Conservation (phyloP, 495 filamentous ascomycete genomes). For the Aspergillus bridgeri region DNA sequence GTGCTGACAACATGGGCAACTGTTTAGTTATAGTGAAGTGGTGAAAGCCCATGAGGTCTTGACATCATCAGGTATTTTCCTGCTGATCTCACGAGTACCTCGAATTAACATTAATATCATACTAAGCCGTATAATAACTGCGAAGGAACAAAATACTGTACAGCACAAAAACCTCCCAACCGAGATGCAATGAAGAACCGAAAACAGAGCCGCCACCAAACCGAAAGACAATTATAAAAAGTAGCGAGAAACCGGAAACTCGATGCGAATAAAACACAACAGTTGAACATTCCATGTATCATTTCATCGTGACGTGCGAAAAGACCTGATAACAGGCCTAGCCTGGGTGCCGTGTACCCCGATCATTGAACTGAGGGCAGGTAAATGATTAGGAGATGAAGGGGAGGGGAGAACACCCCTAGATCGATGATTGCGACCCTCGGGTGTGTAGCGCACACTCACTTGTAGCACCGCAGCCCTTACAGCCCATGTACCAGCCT, state of each 20-base stretch:
- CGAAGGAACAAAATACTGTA: no score
- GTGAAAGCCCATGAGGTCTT: no score
- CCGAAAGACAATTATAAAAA: not conserved
- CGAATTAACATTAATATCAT: no score
- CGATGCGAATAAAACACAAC: not conserved
- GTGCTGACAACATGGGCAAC: no score
- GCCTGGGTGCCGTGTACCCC: not conserved
- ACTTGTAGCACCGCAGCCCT: slow-evolving; percentile 24
- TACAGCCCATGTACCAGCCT: slow-evolving; percentile 67
- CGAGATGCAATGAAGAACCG: no score
- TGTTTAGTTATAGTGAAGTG: no score
- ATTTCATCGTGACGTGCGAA: not conserved
- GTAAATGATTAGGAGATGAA: not conserved
- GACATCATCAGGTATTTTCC: no score
- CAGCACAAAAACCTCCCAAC: no score
- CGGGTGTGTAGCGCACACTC: slow-evolving; percentile 32
- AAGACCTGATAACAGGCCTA: not conserved
- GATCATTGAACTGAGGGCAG: not conserved
- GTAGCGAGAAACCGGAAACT: not conserved
- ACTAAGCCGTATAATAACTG: no score
- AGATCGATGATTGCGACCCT: slow-evolving; percentile 7
- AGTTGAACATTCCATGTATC: not conserved
- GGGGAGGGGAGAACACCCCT: not conserved
- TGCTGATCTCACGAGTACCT: no score
- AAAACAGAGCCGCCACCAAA: not conserved